Evolutionary conservation across 495 filamentous ascomycete species (phyloP), one percentile per base, ranked within the genome.

Genomic region (Alectoria sarmentosa): DNA sequence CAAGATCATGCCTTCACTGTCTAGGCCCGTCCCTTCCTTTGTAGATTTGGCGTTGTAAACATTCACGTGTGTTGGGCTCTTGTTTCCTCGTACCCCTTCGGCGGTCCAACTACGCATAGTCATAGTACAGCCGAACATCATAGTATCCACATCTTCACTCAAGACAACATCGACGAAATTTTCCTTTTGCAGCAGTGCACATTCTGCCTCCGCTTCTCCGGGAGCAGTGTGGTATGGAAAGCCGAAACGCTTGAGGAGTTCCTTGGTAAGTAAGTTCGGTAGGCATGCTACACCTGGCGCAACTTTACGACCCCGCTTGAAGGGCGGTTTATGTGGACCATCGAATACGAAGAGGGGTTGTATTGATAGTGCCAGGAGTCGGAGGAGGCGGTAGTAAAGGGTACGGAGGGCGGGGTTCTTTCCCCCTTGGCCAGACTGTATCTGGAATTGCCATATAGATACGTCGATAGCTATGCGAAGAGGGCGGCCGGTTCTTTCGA

Each of bases 401-500:
- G 92, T 97, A 23, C 95, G 86, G 21, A 96, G 79, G 21, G 93
- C 92, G 8, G 95, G 94, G 71, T 98, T 97, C 34, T 84, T 84
- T 57, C 95, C 95, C 30, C 94, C 92, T 74, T 88, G 84, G 23
- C 89, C 87, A 11, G 91, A 86, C 68, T 95, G 92, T 11, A 88
- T 86, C 70, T 99, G 94, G 70, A 96, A 98, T 30, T 96, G 87
- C 95, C 95, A 99, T 73, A 99, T 97, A 0, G 91, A 91, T 65
- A 94, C 88, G 73, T 99, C 95, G 59, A 99, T 90, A 26, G 95
- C 95, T 36, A 99, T 79, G 19, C 92, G 86, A 10, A 98, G 79
- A 0, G 94, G 91, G 7, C 87, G 82, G 30, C 83, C 80, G 48
- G 82, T 85, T 39, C 83, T 74, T 66, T 91, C 86, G 64, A 92